Base-by-base conservation (phyloP, 169 alveolate species). In the Plasmodium fragile region DNA sequence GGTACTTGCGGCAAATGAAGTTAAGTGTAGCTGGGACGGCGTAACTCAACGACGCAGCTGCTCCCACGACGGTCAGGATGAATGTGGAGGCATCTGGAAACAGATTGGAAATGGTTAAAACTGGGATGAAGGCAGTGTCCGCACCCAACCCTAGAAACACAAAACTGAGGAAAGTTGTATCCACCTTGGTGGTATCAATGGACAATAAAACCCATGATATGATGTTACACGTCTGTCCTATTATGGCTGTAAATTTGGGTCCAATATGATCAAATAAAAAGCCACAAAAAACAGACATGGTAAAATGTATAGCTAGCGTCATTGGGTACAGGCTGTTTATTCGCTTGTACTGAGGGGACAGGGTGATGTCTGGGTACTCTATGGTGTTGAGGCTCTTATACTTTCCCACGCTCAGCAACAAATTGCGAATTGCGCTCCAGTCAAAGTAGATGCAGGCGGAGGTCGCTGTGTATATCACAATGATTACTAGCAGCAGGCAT, bases 21-120 rank as follows among this genome's bases (percentile, higher is more conserved):
- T 87, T 78, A 25, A 87, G 52, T 25, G 93, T 87, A 1, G 93
- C 82, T 10, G 93, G 93, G 4, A 87, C 89, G 30, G 93, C 93
- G 81, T 36, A 87, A 87, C 93, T 87, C 65, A 87, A 87, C 10
- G 93, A 87, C 16, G 93, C 93, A 41, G 93, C 93, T 22, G 93
- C 93, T 36, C 93, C 93, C 0, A 87, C 73, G 10, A 87, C 84
- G 5, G 93, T 87, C 2, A 87, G 34, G 32, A 87, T 87, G 65
- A 87, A 87, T 4, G 93, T 87, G 6, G 93, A 87, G 4, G 89
- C 89, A 78, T 87, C 93, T 53, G 93, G 93, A 25, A 41, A 87
- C 39, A 87, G 81, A 65, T 87, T 87, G 1, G 93, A 34, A 59
- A 87, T 69, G n/a, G 93, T 87, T 1, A 87, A 69, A 7, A 78